phyloP scores from a whole-genome alignment of 2,329 filamentous ascomycete species.

The Erysiphe pisi region DNA sequence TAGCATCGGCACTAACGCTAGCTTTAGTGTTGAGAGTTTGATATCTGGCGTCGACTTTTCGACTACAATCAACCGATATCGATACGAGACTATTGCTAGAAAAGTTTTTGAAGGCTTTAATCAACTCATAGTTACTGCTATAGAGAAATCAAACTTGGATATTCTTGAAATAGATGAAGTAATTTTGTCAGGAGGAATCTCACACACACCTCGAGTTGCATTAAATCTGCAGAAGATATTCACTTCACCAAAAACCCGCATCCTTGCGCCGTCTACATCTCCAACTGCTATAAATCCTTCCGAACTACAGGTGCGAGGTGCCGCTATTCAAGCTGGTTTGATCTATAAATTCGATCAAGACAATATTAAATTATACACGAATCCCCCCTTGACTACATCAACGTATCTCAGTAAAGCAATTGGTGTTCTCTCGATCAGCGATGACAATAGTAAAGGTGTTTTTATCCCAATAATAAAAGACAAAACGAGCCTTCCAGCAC shows the following conservation, averaged over 20 bases:
- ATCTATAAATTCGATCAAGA: slow-evolving; percentile 89
- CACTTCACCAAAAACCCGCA: slow-evolving; percentile 57
- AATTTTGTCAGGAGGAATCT: slow-evolving; percentile 80
- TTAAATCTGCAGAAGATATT: slow-evolving; percentile 69
- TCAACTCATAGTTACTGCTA: slow-evolving; percentile 67
- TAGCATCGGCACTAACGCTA: slow-evolving; percentile 75
- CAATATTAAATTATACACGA: slow-evolving; percentile 91
- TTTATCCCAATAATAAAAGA: slow-evolving; percentile 74
- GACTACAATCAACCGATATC: slow-evolving; percentile 80
- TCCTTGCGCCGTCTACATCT: slow-evolving; percentile 74
- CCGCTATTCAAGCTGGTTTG: slow-evolving; percentile 86
- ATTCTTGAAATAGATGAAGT: slow-evolving; percentile 90
- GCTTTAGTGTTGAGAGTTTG: slow-evolving; percentile 86
- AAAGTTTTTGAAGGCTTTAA: slow-evolving; percentile 85
- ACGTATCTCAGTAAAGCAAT: slow-evolving; percentile 83
- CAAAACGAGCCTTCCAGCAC: slow-evolving; percentile 81
- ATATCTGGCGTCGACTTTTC: slow-evolving; percentile 83
- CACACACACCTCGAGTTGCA: slow-evolving; percentile 89
- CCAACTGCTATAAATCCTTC: slow-evolving; percentile 79
- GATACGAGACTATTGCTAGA: slow-evolving; percentile 78
- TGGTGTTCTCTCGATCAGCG: slow-evolving; percentile 62
- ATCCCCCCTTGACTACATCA: slow-evolving; percentile 87
- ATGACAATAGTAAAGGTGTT: slow-evolving; percentile 49
- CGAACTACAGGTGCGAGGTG: slow-evolving; percentile 76
- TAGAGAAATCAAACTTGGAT: slow-evolving; percentile 88